Evolutionary conservation across 1,284 basidiomycete genomes (phyloP).

Genomic region (Rhodotorula sp.): DNA sequence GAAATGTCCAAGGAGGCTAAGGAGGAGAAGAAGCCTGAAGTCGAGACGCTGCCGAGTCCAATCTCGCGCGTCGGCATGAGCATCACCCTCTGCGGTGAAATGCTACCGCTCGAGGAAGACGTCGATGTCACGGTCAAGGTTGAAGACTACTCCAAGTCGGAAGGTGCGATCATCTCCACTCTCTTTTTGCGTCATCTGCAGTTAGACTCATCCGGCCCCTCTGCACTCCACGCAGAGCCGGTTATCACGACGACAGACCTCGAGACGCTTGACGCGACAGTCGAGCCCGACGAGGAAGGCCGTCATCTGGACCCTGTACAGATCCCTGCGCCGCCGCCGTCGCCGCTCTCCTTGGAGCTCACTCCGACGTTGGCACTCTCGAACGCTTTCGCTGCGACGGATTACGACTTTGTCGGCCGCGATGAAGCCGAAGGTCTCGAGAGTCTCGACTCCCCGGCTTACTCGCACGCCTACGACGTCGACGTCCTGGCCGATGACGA

Average conservation of each 20-base stretch:
- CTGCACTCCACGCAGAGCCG: background rate
- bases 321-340: constrained; percentile 30
- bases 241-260: constrained; percentile 9
- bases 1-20: background rate
- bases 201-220: too few relatives aligned
- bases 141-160: background rate
- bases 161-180: background rate
- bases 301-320: constrained; percentile 3
- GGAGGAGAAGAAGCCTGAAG: background rate
- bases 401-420: constrained; percentile 38
- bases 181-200: background rate
- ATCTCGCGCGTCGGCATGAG: constrained; percentile 38
- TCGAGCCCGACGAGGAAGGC: background rate
- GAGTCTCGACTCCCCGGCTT: constrained; percentile 9
- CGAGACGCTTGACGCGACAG: background rate
- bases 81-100: constrained; percentile 36
- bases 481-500: constrained; percentile 24
- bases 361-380: constrained; percentile 20
- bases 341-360: constrained; percentile 39
- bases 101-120: constrained; percentile 9
- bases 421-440: constrained; percentile 17
- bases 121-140: constrained; percentile 6
- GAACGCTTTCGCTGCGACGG: constrained; percentile 18
- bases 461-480: constrained; percentile 1
- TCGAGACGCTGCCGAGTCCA: constrained; percentile 17